Conservation (phyloP, 768 basidiomycete species). For the Suillus luteus region DNA sequence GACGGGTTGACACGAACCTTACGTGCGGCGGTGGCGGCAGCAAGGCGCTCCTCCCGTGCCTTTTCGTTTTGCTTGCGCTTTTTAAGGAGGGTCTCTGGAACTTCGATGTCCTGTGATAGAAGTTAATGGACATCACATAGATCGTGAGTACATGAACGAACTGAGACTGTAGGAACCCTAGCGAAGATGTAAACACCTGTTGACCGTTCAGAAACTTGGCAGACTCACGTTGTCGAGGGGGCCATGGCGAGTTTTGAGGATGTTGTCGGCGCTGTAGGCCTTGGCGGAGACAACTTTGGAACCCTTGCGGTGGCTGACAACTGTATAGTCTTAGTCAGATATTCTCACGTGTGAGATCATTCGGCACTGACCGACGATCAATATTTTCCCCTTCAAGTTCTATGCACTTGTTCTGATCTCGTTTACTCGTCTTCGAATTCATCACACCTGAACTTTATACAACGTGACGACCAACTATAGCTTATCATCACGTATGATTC, state of each 20-base stretch:
- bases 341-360: conserved; percentile 25
- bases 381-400: too few relatives aligned
- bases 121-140: conserved; percentile 19
- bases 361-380: not conserved
- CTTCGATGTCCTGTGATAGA: conserved; percentile 76
- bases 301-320: conserved; percentile 39
- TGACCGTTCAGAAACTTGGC: not conserved
- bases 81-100: conserved; percentile 99
- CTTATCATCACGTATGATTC: not conserved
- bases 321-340: conserved; percentile 38
- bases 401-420: too few relatives aligned
- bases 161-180: conserved; percentile 52
- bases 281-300: conserved; percentile 21
- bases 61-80: conserved; percentile 98
- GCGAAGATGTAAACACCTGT: conserved; percentile 6
- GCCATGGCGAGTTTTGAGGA: conserved; percentile 48
- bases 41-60: conserved; percentile 90
- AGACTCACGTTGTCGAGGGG: conserved; percentile 54
- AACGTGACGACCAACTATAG: too few relatives aligned
- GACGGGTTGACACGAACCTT: conserved; percentile 61
- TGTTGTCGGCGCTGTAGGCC: conserved; percentile 27
- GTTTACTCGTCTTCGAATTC: too few relatives aligned
- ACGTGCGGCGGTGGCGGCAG: conserved; percentile 78
- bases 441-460: too few relatives aligned
- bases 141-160: conserved; percentile 28